Evolutionary conservation across 352 stramenopile species (phyloP).

Genomic region (Globisporangium parvum): DNA sequence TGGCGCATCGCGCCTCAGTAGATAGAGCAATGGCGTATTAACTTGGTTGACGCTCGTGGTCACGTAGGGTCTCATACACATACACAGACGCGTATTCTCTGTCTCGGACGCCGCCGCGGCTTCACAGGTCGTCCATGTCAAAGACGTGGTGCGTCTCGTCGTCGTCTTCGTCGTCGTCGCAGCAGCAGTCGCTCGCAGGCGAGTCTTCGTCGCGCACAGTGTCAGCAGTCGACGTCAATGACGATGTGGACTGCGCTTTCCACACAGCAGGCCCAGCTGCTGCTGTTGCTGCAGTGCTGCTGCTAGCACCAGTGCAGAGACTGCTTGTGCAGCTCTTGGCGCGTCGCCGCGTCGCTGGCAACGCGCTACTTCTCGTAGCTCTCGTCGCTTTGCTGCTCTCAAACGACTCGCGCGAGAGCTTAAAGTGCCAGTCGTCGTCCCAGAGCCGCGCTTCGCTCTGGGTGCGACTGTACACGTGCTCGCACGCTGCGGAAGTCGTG

Average conservation of each 20-base stretch:
- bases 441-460: slow-evolving; percentile 50
- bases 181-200: slow-evolving; percentile 12
- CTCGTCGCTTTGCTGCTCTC: slow-evolving; percentile 18
- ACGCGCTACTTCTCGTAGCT: not conserved
- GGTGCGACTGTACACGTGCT: slow-evolving; percentile 23
- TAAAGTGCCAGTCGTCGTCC: slow-evolving; percentile 72
- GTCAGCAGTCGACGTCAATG: slow-evolving; percentile 26
- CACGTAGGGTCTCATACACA: too few species aligned
- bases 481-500: not conserved
- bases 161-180: slow-evolving; percentile 18
- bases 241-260: slow-evolving; percentile 25
- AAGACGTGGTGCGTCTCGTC: slow-evolving; percentile 28
- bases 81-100: not conserved
- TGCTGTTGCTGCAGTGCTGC: not conserved
- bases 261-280: not conserved
- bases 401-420: slow-evolving; percentile 64
- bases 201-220: slow-evolving; percentile 30
- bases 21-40: too few species aligned
- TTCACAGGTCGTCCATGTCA: slow-evolving; percentile 62
- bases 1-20: too few species aligned
- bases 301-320: not conserved
- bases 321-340: not conserved
- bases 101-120: not conserved
- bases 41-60: too few species aligned
- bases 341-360: not conserved